Evolutionary conservation across 169 alveolate species (phyloP), one percentile per base, ranked within the genome.

Genomic region (Neospora caninum): DNA sequence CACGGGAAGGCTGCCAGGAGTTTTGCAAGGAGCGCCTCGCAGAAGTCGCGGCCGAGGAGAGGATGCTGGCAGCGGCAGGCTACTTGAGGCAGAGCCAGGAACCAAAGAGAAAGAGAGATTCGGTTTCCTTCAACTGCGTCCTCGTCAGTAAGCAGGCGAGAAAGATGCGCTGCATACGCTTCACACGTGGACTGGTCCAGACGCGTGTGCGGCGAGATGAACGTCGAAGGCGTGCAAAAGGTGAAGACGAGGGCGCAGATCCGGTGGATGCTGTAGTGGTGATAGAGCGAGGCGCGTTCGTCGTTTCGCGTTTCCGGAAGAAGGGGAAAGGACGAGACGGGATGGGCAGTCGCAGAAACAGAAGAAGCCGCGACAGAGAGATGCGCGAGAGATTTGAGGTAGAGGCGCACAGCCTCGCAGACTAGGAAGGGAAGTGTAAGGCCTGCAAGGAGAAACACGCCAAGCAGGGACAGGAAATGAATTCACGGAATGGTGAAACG

Each of bases 221-320:
- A 64, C 39, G 92, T 88, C 49, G 42, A 16, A 29, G 92, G 83
- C 0, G 92, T 88, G 36, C 43, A 45, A 39, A 58, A 88, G 84
- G 92, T 45, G 42, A 88, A 88, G 39, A 58, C 49, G 29, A 88
- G 64, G 36, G 92, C 92, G 54, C 34, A 36, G 41, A 88, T 36
- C 29, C 92, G 82, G 84, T 88, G 82, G 27, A 67, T 18, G 58
- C 92, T 88, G 84, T 49, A 39, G 92, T 88, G 92, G 20, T 88
- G 92, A 43, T 88, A 80, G 67, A 36, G 84, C 69, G 92, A 69
- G 36, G 92, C 92, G 58, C 13, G 58, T 45, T 34, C 91, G 16
- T 87, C 64, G 42, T 58, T 69, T 73, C 49, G 49, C 84, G 53
- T 64, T 39, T 88, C 89, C 64, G 89, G 36, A 2, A 20, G 41